Conservation (phyloP, 2,329 filamentous ascomycete genomes). For the Aspergillus intermedius region DNA sequence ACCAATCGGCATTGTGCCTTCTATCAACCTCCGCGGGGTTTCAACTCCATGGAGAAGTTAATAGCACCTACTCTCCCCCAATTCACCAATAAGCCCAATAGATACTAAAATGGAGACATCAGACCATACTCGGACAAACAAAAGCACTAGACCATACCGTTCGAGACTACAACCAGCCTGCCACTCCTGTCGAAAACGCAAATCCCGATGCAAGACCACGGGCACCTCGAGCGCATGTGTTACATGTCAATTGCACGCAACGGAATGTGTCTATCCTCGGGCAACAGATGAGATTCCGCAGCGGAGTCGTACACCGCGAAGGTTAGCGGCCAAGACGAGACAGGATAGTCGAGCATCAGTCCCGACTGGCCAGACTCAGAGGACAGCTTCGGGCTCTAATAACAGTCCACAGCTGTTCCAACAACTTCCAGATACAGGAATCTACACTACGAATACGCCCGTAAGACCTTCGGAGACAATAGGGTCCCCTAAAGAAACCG, state of each 20-base stretch:
- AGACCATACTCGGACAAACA: too few species aligned
- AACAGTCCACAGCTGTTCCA: too few species aligned
- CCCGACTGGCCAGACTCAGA: too few species aligned
- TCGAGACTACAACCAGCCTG: slow-evolving; percentile 52
- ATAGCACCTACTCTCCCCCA: too few species aligned
- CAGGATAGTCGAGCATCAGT: background rate
- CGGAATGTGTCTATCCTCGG: slow-evolving; percentile 43
- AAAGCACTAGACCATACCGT: slow-evolving; percentile 41
- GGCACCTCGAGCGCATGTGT: slow-evolving; percentile 39
- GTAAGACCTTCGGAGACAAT: background rate
- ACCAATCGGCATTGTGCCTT: too few species aligned
- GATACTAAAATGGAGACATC: too few species aligned
- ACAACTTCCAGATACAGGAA: too few species aligned
- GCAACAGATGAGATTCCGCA: slow-evolving; percentile 6
- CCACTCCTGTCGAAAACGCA: slow-evolving; percentile 47
- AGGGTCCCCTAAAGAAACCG: background rate
- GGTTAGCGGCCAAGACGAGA: background rate
- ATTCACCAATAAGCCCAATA: too few species aligned
- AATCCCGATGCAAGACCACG: slow-evolving; percentile 49
- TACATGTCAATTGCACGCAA: slow-evolving; percentile 47
- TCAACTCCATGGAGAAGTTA: too few species aligned
- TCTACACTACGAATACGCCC: too few species aligned
- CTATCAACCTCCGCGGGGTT: too few species aligned
- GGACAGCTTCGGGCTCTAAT: too few species aligned
- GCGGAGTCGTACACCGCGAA: background rate